Evolutionary conservation across 2,329 filamentous ascomycete genomes (phyloP).

Genomic region (Xylaria digitata): DNA sequence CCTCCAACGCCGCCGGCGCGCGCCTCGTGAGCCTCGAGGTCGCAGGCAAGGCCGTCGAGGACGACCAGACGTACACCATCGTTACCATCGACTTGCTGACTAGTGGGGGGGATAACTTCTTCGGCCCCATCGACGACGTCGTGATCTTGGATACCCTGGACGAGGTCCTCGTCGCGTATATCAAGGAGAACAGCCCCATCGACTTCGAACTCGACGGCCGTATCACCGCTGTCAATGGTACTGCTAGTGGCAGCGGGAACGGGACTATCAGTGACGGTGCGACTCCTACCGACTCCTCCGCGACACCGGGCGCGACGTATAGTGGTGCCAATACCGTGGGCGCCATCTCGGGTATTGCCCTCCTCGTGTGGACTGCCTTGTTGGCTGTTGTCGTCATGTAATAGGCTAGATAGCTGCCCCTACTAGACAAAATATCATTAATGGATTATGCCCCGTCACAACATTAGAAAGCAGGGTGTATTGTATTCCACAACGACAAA

Average conservation of each 20-base stretch:
- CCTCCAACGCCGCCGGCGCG: conserved; percentile 59
- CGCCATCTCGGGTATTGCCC: conserved; percentile 11
- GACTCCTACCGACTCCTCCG: conserved; percentile 22
- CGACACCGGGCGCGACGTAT: conserved; percentile 13
- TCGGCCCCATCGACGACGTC: conserved; percentile 52
- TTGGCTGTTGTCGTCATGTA: conserved; percentile 26
- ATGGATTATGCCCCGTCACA: background rate
- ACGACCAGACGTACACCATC: conserved; percentile 61
- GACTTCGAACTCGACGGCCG: conserved; percentile 61
- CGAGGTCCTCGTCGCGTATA: conserved; percentile 62
- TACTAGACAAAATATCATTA: background rate
- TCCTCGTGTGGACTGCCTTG: conserved; percentile 29
- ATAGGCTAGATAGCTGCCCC: background rate
- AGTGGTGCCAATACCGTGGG: conserved; percentile 4
- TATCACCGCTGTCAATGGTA: conserved; percentile 51
- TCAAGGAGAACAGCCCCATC: conserved; percentile 61
- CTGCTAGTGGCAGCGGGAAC: background rate
- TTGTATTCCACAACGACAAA: background rate
- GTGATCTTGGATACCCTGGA: conserved; percentile 62
- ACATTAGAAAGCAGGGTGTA: background rate
- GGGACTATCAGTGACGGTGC: too few relatives aligned
- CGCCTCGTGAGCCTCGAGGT: conserved; percentile 66
- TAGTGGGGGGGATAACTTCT: conserved; percentile 71
- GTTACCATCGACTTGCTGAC: conserved; percentile 73
- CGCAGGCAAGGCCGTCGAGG: conserved; percentile 60